Evolutionary conservation across 2,329 filamentous ascomycete species (phyloP).

Genomic region (Trichoderma lentiforme): DNA sequence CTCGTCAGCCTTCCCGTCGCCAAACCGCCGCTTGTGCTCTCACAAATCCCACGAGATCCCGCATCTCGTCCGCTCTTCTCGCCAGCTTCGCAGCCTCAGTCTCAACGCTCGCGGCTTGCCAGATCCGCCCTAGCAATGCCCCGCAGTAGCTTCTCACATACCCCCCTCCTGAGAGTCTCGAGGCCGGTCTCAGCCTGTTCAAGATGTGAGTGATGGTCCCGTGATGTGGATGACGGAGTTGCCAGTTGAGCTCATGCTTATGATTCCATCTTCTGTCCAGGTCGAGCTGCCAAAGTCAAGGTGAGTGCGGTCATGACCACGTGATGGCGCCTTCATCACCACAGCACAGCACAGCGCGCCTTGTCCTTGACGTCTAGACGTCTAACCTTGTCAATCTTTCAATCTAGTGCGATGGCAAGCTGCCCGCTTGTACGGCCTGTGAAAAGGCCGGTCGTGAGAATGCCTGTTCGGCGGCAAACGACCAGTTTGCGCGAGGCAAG

Average conservation of each 20-base stretch:
- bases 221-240: neutral
- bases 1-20: neutral
- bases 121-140: slow-evolving; percentile 34
- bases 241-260: slow-evolving; percentile 10
- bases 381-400: neutral
- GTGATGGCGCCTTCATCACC: neutral
- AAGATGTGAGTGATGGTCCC: slow-evolving; percentile 52
- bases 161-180: slow-evolving; percentile 68
- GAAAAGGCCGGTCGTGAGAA: slow-evolving; percentile 83
- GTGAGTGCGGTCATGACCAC: slow-evolving; percentile 37
- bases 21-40: neutral
- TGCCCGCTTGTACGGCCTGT: slow-evolving; percentile 92
- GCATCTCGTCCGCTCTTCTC: neutral
- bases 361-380: neutral
- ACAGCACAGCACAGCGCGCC: neutral
- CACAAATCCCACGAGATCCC: neutral
- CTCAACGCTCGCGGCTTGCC: slow-evolving; percentile 1
- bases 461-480: slow-evolving; percentile 91
- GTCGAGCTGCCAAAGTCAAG: slow-evolving; percentile 90
- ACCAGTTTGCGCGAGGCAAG: slow-evolving; percentile 93
- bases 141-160: slow-evolving; percentile 48
- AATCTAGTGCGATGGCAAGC: slow-evolving; percentile 80
- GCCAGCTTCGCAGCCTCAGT: neutral
- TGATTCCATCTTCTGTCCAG: slow-evolving; percentile 33
- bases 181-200: slow-evolving; percentile 78